Evolutionary conservation across 345 rosid species (phyloP).

Genomic region (Salix udensis): DNA sequence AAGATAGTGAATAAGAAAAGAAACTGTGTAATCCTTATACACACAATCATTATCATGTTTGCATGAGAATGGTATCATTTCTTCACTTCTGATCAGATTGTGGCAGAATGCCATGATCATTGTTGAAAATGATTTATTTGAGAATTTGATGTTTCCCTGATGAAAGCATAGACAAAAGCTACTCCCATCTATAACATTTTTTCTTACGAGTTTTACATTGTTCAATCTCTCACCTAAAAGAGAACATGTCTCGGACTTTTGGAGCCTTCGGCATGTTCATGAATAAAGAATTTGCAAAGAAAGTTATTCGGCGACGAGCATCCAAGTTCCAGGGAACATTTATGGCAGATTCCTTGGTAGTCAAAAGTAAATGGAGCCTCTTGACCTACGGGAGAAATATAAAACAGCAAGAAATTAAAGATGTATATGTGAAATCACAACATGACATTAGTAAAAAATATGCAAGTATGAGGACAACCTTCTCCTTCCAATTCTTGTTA

Average conservation of each 20-base stretch:
- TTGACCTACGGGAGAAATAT: constrained; percentile 43
- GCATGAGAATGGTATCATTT: background rate
- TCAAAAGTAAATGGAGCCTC: constrained; percentile 73
- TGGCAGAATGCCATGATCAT: background rate
- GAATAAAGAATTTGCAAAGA: constrained; percentile 92
- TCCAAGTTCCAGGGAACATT: constrained; percentile 92
- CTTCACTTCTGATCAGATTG: background rate
- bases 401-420: constrained; percentile 13
- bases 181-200: constrained; percentile 3
- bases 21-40: background rate
- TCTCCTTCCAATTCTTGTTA: constrained; percentile 52
- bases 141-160: background rate
- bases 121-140: background rate
- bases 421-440: constrained; percentile 1
- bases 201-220: background rate
- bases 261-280: constrained; percentile 95
- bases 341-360: constrained; percentile 94
- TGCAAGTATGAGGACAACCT: constrained; percentile 40
- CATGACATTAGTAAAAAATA: background rate
- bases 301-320: constrained; percentile 96
- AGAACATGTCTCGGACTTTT: constrained; percentile 80
- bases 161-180: background rate
- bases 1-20: background rate
- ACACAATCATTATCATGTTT: background rate
- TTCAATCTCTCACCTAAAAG: constrained; percentile 60